phyloP scores from a whole-genome alignment of 2,329 filamentous ascomycete species.

The Myrmaecium sp. region DNA sequence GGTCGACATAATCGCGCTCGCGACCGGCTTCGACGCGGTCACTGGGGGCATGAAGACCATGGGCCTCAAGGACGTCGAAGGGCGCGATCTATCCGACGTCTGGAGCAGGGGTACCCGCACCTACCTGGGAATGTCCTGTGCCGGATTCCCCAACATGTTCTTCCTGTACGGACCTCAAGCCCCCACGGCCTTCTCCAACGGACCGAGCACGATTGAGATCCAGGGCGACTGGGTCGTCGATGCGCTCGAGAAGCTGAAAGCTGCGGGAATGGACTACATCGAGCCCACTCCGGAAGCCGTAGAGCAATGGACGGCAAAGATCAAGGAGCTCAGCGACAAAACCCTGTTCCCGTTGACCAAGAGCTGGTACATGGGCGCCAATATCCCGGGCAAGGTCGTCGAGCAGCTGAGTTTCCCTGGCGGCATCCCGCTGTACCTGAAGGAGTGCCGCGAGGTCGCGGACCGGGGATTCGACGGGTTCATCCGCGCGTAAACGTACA shows the following conservation, averaged over 20 bases:
- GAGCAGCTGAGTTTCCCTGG: conserved; percentile 29
- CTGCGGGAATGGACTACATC: conserved; percentile 14
- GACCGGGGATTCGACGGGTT: conserved; percentile 20
- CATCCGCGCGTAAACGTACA: conserved; percentile 11
- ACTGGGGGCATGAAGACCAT: conserved; percentile 26
- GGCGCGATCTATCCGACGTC: conserved; percentile 19
- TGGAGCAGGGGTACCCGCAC: conserved; percentile 26
- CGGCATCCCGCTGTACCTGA: conserved; percentile 23
- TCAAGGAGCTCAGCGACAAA: conserved; percentile 23
- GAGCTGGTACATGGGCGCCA: conserved; percentile 28
- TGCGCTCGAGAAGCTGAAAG: conserved; percentile 15
- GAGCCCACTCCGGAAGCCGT: conserved; percentile 22
- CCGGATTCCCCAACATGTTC: conserved; percentile 23
- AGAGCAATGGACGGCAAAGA: conserved; percentile 21
- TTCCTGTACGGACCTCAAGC: conserved; percentile 27
- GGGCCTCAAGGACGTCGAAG: conserved; percentile 20
- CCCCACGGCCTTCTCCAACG: conserved; percentile 26
- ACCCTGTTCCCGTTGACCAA: conserved; percentile 25
- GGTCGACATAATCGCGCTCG: conserved; percentile 27
- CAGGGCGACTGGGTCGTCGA: conserved; percentile 24
- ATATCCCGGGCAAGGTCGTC: conserved; percentile 27
- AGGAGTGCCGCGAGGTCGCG: conserved; percentile 21
- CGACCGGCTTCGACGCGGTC: conserved; percentile 29
- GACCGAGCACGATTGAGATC: conserved; percentile 22
- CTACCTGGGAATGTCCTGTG: conserved; percentile 25